Conservation (phyloP, 805 yeast species). For the Ogataea philodendri region DNA sequence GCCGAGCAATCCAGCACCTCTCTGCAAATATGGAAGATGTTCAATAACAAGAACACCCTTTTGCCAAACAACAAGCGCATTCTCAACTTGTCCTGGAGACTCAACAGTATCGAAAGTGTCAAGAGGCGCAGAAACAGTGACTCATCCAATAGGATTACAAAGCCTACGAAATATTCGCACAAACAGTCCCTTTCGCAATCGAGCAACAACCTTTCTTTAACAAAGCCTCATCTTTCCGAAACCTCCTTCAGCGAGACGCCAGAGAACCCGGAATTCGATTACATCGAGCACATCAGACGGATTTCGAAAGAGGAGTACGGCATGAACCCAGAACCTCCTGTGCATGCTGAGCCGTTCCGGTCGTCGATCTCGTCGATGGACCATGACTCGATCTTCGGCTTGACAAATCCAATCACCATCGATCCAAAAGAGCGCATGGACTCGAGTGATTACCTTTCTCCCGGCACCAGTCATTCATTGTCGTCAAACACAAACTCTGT, state of each 20-base stretch:
- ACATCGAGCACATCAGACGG: conserved; percentile 37
- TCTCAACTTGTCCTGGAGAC: conserved; percentile 37
- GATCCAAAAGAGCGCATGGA: conserved; percentile 20
- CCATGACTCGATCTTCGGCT: conserved; percentile 16
- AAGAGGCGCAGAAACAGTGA: conserved; percentile 19
- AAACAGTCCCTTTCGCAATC: conserved; percentile 6
- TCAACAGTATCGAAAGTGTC: conserved; percentile 32
- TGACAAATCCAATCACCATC: conserved; percentile 28
- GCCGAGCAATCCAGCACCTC: conserved; percentile 29
- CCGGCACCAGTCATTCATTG: conserved; percentile 28
- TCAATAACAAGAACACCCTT: conserved; percentile 34
- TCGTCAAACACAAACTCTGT: conserved; percentile 27
- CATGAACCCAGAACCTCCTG: conserved; percentile 24
- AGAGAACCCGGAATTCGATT: conserved; percentile 34
- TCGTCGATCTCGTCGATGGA: conserved; percentile 14
- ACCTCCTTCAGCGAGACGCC: conserved; percentile 20
- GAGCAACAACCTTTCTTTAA: conserved; percentile 17
- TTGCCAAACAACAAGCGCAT: conserved; percentile 36
- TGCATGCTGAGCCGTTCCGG: conserved; percentile 5
- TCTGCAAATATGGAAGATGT: conserved; percentile 37
- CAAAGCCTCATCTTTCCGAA: conserved; percentile 23
- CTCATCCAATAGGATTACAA: conserved; percentile 3
- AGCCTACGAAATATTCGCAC: conserved; percentile 1
- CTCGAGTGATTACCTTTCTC: conserved; percentile 25
- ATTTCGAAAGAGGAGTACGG: conserved; percentile 37